phyloP scores from a whole-genome alignment of 345 rosid species.

The Aethionema arabicum region DNA sequence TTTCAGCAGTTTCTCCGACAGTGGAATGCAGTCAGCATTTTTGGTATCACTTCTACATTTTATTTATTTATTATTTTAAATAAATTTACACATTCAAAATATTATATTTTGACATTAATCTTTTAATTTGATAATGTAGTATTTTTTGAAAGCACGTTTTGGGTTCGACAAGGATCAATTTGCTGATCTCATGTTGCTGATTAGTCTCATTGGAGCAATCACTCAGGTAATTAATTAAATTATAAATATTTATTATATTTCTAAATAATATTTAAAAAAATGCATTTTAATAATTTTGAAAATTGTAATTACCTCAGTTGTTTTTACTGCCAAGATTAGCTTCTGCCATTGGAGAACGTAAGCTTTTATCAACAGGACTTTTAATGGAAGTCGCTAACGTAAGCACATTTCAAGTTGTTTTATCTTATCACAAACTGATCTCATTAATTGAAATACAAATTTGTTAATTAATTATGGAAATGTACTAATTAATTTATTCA shows the following conservation, averaged over 20 bases:
- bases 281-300: neutral
- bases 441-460: too few relatives aligned
- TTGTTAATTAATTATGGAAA: too few relatives aligned
- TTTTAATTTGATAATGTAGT: conserved; percentile 46
- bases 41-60: conserved; percentile 43
- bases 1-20: conserved; percentile 64
- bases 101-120: neutral
- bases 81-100: neutral
- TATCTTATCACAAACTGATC: too few relatives aligned
- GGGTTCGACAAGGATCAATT: conserved; percentile 74
- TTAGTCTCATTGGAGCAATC: conserved; percentile 51
- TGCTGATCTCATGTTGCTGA: conserved; percentile 67
- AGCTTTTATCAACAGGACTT: conserved; percentile 73
- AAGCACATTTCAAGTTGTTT: neutral
- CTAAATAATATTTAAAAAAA: neutral
- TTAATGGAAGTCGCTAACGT: conserved; percentile 48
- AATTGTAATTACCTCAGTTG: conserved; percentile 45
- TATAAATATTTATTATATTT: neutral
- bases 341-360: conserved; percentile 55
- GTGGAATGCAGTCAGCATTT: conserved; percentile 59
- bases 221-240: conserved; percentile 50
- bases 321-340: conserved; percentile 64
- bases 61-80: neutral
- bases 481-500: too few relatives aligned
- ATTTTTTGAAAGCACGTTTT: conserved; percentile 83